Evolutionary conservation across 148 eudicot genomes (phyloP), one percentile per base, ranked within the genome.

Genomic region (Tetragonia tetragonoides): DNA sequence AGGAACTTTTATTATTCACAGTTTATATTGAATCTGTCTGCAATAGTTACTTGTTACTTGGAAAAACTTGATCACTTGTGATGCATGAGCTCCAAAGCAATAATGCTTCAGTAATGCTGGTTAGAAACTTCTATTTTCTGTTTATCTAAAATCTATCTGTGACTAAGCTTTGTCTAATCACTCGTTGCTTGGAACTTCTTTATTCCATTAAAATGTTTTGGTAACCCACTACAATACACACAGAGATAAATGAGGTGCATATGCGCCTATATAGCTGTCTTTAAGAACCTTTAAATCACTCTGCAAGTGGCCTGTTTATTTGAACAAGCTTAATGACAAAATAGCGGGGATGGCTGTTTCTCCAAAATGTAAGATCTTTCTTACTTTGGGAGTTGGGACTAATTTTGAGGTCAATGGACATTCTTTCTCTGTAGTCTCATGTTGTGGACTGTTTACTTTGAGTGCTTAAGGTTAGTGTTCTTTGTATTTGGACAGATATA

Each of bases 101-200:
- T 77, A 85, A 75, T 70, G 79, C 87, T 65, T 97, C 98, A 23
- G 63, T 92, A 72, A 68, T 92, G 51, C 76, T 94, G 98, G 98
- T 94, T 81, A 51, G 83, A 73, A 14, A 65, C 69, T 66, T 39
- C 38, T n/a, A 42, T n/a, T 59, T 68, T 51, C 24, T 41, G 23
- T 37, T 69, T 14, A 9, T 6, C 23, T 39, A 44, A 8, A 51
- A 28, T 14, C 51, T 38, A 23, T 18, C 39, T 39, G 12, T 62
- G 39, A 21, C 16, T 59, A 75, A 7, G 24, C 7, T 42, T 37
- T 51, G 37, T 34, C 60, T n/a, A 51, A 61, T 21, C n/a, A 46
- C 53, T 20, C 7, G 20, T 68, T 70, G 40, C 38, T 15, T 15
- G 23, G 11, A 42, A 47, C 17, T 78, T 76, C 20, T 41, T 62